Base-by-base conservation (phyloP, 23 red algal species). In the Porphyridium purpureum region DNA sequence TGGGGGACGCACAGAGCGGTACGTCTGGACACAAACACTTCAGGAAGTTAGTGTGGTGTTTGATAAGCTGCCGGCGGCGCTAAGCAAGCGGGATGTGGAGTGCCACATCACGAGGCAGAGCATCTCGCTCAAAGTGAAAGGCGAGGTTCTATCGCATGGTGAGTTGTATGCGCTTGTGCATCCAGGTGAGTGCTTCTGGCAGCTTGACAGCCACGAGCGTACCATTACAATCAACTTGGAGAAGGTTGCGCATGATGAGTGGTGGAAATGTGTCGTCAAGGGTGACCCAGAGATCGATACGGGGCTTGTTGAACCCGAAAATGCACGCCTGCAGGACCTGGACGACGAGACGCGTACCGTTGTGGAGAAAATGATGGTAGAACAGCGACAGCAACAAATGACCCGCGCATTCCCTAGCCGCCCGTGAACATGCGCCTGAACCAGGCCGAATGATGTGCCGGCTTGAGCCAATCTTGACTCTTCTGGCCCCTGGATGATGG, bases 321-420 rank as follows among this genome's bases (percentile, higher is more conserved):
- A 62, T 36, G 31, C 57, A 34, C 31, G 14, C 14, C 26, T 62
- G 7, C 31, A 27, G 15, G 57, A 62, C 14, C 17, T 62, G 2
- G 57, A 62, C 38, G 33, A 27, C 29, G 57, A 62, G 14, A 62
- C 57, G 9, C 35, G 57, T 8, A 47, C 28, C 26, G 35, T 62
- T 27, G 57, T 62, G 1, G 57, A 62, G 44, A 62, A 62, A 8
- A 62, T 62, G 57, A 62, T 62, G 57, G 31, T 62, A 15, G 57
- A 62, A 7, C 57, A 62, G n/a, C 2, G 57, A 36, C 57, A 62
- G 11, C 31, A 62, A 44, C n/a, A n/a, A n/a, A n/a, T n/a, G n/a
- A n/a, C n/a, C n/a, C n/a, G n/a, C n/a, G n/a, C n/a, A n/a, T n/a
- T n/a, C n/a, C n/a, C n/a, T n/a, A n/a, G n/a, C n/a, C n/a, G n/a